Percentiles rank a stretch among this genome's conserved stretches.
Conservation (phyloP, 768 basidiomycete genomes). For the Trametes gibbosa region DNA sequence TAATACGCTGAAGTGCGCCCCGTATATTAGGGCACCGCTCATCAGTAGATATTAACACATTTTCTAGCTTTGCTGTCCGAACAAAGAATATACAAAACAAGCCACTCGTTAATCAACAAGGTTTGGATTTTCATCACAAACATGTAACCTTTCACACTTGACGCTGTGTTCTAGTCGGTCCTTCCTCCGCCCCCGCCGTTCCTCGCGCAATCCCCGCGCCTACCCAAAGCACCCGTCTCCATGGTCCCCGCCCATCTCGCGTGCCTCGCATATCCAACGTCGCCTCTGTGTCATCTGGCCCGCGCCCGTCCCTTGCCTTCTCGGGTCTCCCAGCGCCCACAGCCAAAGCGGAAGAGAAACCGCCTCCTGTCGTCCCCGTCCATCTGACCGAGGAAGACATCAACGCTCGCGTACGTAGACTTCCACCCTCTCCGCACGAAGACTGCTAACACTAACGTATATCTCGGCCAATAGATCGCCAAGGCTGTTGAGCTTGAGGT, state of each 20-base stretch:
- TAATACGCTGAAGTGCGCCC: conserved; percentile 79
- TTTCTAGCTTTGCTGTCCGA: conserved; percentile 68
- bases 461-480: conserved; percentile 49
- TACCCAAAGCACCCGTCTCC: conserved; percentile 43
- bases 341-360: conserved; percentile 1
- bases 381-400: conserved; percentile 69
- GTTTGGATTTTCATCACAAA: conserved; percentile 33
- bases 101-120: conserved; percentile 73
- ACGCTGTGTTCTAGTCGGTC: neutral
- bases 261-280: conserved; percentile 23
- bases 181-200: conserved; percentile 34
- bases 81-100: conserved; percentile 88
- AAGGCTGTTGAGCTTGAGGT: conserved; percentile 75
- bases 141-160: neutral
- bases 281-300: neutral
- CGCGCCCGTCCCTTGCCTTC: conserved; percentile 3
- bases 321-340: conserved; percentile 6
- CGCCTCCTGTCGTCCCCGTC: neutral
- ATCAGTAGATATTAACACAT: neutral
- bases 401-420: conserved; percentile 58
- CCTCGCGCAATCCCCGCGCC: conserved; percentile 66
- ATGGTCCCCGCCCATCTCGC: conserved; percentile 17
- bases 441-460: neutral
- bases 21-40: neutral
- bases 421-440: neutral